These are phyloP conservation scores for Acidomyces sp. DNA, from an alignment of 495 filamentous ascomycete genomes.

Conservation along the genomic window DNA sequence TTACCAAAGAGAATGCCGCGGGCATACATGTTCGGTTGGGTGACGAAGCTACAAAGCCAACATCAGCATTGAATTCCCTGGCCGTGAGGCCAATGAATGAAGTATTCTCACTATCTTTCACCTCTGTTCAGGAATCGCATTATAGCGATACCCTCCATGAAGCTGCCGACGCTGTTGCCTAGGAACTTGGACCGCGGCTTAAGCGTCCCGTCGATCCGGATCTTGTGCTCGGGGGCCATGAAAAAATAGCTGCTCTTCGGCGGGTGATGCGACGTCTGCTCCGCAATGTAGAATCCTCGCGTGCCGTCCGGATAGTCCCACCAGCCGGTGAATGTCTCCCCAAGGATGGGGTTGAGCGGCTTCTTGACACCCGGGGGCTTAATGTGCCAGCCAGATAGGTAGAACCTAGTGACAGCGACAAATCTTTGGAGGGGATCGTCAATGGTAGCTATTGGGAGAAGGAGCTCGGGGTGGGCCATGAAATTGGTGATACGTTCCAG, in stretches of 20 bases:
- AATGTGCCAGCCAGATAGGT: constrained; percentile 97
- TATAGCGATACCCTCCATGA: constrained; percentile 95
- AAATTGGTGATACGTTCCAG: constrained; percentile 98
- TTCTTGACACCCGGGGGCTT: constrained; percentile 97
- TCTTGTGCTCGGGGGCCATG: constrained; percentile 89
- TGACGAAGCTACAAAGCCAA: constrained; percentile 55
- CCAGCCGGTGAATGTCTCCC: constrained; percentile 87
- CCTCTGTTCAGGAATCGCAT: constrained; percentile 69
- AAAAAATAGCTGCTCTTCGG: constrained; percentile 99
- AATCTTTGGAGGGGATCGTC: constrained; percentile 88
- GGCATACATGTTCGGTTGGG: constrained; percentile 99
- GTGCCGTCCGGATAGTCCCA: constrained; percentile 87
- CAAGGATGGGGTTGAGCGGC: constrained; percentile 90
- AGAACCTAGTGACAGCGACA: constrained; percentile 91
- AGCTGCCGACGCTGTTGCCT: constrained; percentile 90
- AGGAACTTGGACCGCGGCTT: constrained; percentile 96
- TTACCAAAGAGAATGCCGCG: constrained; percentile 94
- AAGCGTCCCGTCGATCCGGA: constrained; percentile 88
- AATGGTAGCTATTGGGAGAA: constrained; percentile 72
- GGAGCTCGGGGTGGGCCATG: constrained; percentile 96
- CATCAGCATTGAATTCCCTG: too few relatives aligned
- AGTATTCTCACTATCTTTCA: constrained; percentile 69
- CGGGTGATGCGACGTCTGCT: constrained; percentile 96
- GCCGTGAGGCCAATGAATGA: too few relatives aligned
- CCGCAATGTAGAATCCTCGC: constrained; percentile 85